Base-by-base conservation (phyloP, 208 protist genomes). In the Trypanosoma boissoni region DNA sequence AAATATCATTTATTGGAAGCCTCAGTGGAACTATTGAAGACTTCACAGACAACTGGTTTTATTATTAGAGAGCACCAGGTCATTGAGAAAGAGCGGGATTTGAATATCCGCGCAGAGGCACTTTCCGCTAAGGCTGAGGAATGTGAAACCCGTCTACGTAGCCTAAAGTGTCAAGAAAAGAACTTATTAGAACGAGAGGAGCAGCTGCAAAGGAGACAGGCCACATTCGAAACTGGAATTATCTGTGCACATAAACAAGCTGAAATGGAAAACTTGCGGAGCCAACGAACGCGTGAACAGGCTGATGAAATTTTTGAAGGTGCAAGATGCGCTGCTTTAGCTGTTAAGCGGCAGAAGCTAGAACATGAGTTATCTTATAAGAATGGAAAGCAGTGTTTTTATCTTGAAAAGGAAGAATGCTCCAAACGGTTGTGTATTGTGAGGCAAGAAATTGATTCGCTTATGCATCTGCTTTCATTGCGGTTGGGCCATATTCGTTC, bases 201-300 rank as follows among this genome's bases (percentile, higher is more conserved):
- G 21, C 26, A 39, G 0, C 45, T 69, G 54, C 14, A 64, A 21
- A 31, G 34, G 3, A 28, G 27, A 28, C 42, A 71, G 37, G 16
- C 57, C 7, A 68, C 56, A 18, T 36, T 71, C 56, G 70, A 76
- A 43, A 42, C 56, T 34, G 58, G 53, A 26, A 48, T 65, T 28
- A 34, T 58, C 36, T 18, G 29, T 16, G 62, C 58, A 12, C 52
- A 65, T 34, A 66, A 61, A 23, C 63, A 69, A 36, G 50, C 39
- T 31, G 51, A 65, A 31, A 32, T 48, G 0, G 68, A 74, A 31
- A 51, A 41, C 45, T 54, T 68, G 37, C 60, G 60, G 23, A 53
- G 45, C 24, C 52, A 64, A 36, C 23, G n/a, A 7, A 23, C 49
- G 27, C 37, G 54, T 2, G 58, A 64, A 43, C 23, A 63, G 7